Percentiles rank a stretch among this genome's conserved stretches.
phyloP scores from a whole-genome alignment of 208 protist genomes.

The Leptomonas pyrrhocoris region DNA sequence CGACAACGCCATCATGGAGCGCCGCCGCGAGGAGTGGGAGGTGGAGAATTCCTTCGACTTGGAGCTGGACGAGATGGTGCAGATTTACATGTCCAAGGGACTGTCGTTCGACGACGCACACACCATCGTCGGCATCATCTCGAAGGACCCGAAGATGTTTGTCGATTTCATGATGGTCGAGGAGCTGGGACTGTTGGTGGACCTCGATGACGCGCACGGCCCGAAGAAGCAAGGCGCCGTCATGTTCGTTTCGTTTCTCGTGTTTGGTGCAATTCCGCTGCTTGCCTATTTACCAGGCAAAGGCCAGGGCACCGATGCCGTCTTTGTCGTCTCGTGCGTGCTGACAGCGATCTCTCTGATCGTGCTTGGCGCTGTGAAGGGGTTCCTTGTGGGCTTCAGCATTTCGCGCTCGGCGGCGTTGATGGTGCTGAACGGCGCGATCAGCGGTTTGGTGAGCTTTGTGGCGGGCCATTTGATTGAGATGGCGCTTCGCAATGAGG shows the following conservation, averaged over 20 bases:
- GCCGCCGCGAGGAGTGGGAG: conserved; percentile 93
- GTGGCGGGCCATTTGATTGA: conserved; percentile 75
- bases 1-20: conserved; percentile 87
- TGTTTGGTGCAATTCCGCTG: conserved; percentile 92
- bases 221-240: conserved; percentile 91
- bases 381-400: conserved; percentile 76
- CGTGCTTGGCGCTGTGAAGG: conserved; percentile 87
- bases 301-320: conserved; percentile 67
- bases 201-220: conserved; percentile 74
- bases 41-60: conserved; percentile 93
- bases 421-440: conserved; percentile 87
- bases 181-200: conserved; percentile 89
- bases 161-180: conserved; percentile 97
- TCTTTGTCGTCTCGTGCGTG: conserved; percentile 84
- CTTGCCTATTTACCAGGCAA: conserved; percentile 81
- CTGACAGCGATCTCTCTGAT: conserved; percentile 79
- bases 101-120: conserved; percentile 88
- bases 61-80: conserved; percentile 94
- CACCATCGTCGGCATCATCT: conserved; percentile 93
- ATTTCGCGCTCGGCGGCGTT: conserved; percentile 66
- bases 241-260: conserved; percentile 94
- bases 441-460: conserved; percentile 89
- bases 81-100: conserved; percentile 94
- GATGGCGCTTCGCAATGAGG: conserved; percentile 42
- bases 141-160: conserved; percentile 93